Evolutionary conservation across 2,329 filamentous ascomycete genomes (phyloP).

Genomic region (Metarhizium sp.): DNA sequence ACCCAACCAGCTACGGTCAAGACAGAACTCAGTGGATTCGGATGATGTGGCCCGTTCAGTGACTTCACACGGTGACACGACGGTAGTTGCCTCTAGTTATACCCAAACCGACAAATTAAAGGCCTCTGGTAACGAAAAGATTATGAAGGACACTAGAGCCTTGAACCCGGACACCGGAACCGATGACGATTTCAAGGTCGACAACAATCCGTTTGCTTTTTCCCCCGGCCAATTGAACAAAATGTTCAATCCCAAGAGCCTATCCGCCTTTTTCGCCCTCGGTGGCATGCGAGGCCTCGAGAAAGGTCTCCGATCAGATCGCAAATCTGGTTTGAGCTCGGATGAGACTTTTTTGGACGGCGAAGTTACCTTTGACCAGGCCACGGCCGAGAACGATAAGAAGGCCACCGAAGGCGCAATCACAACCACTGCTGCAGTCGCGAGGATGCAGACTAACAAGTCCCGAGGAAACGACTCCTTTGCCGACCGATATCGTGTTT

Average conservation of each 20-base stretch:
- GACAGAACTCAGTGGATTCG: conserved; percentile 63
- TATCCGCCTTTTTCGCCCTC: conserved; percentile 70
- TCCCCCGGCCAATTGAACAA: conserved; percentile 76
- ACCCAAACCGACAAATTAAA: conserved; percentile 32
- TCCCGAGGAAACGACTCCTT: conserved; percentile 29
- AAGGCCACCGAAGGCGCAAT: conserved; percentile 20
- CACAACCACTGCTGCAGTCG: not conserved
- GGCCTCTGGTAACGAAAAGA: conserved; percentile 37
- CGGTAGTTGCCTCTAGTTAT: conserved; percentile 39
- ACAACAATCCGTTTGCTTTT: conserved; percentile 79
- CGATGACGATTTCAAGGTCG: conserved; percentile 65
- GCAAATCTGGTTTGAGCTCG: conserved; percentile 62
- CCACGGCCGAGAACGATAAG: conserved; percentile 32
- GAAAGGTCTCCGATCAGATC: conserved; percentile 65
- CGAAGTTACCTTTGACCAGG: conserved; percentile 63
- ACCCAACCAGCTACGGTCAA: conserved; percentile 46
- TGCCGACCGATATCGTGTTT: conserved; percentile 59
- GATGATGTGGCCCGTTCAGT: conserved; percentile 50
- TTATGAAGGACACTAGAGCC: conserved; percentile 58
- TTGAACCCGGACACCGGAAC: conserved; percentile 68
- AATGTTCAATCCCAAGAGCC: conserved; percentile 80
- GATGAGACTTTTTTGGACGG: conserved; percentile 64
- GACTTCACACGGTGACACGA: conserved; percentile 54
- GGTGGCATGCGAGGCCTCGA: conserved; percentile 73
- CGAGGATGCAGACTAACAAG: conserved; percentile 3